phyloP scores from a whole-genome alignment of 2,329 filamentous ascomycete genomes.

The Claviceps sorghi region DNA sequence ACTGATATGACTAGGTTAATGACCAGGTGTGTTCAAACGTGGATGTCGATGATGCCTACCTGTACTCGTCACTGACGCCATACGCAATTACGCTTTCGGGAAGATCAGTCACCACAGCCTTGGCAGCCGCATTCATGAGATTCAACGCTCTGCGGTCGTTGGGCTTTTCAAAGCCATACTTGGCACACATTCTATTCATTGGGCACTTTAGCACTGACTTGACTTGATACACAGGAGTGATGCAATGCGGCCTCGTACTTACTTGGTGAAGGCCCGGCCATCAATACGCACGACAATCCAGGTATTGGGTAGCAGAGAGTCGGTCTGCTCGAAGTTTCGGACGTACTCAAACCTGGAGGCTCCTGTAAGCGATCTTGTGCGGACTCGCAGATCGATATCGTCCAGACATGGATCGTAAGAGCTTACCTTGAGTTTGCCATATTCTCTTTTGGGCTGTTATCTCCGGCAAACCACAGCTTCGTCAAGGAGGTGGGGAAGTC shows the following conservation, averaged over 20 bases:
- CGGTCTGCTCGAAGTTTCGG: slow-evolving; percentile 70
- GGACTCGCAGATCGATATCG: background rate
- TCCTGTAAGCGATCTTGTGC: slow-evolving; percentile 1
- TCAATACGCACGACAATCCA: slow-evolving; percentile 94
- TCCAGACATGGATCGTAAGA: background rate
- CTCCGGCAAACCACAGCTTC: background rate
- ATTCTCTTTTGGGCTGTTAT: slow-evolving; percentile 4
- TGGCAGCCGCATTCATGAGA: slow-evolving; percentile 91
- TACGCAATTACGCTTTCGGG: slow-evolving; percentile 81
- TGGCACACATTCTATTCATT: slow-evolving; percentile 53
- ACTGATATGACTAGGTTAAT: slow-evolving; percentile 27
- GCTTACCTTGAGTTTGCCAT: slow-evolving; percentile 44
- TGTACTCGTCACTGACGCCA: slow-evolving; percentile 90
- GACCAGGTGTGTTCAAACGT: background rate
- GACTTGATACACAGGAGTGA: too few relatives aligned
- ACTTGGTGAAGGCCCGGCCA: slow-evolving; percentile 92
- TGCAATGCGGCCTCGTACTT: slow-evolving; percentile 42
- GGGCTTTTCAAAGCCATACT: slow-evolving; percentile 78
- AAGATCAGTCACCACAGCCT: slow-evolving; percentile 66
- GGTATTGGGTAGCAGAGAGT: slow-evolving; percentile 71
- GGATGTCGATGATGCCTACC: slow-evolving; percentile 27
- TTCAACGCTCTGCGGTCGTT: slow-evolving; percentile 79
- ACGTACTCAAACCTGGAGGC: slow-evolving; percentile 76
- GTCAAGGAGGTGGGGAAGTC: background rate
- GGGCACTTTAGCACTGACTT: slow-evolving; percentile 5